Conservation (phyloP, 805 yeast species). For the Sugiyamaella boreocaroliniensis region DNA sequence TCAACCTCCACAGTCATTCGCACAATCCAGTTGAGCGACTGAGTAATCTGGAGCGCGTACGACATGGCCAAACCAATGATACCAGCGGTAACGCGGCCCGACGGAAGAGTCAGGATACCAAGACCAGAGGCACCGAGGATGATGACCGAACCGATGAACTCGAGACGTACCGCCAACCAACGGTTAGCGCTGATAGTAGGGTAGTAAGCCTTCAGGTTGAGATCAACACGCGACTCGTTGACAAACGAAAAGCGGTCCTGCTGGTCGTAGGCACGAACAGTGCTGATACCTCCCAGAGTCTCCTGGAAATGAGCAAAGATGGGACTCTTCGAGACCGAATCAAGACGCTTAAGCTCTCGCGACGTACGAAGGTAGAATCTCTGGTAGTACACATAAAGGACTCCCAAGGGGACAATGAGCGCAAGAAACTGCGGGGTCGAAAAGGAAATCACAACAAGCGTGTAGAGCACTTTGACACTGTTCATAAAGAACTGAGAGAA, state of each 20-base stretch:
- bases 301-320: constrained; percentile 81
- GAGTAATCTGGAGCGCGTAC: constrained; percentile 89
- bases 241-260: constrained; percentile 52
- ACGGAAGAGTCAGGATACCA: constrained; percentile 59
- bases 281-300: constrained; percentile 68
- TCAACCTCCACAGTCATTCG: constrained; percentile 99
- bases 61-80: constrained; percentile 89
- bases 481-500: constrained; percentile 36
- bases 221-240: constrained; percentile 57
- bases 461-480: constrained; percentile 42
- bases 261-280: constrained; percentile 71
- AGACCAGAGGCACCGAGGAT: constrained; percentile 82
- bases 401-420: constrained; percentile 58
- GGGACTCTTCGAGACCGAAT: constrained; percentile 65
- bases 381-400: constrained; percentile 66
- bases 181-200: constrained; percentile 90
- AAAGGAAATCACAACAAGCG: constrained; percentile 71
- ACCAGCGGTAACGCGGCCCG: constrained; percentile 78
- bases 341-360: constrained; percentile 74
- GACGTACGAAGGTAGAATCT: constrained; percentile 60
- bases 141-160: constrained; percentile 81
- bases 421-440: constrained; percentile 86
- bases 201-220: constrained; percentile 85
- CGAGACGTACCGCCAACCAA: constrained; percentile 95
- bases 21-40: constrained; percentile 93